Evolutionary conservation across 2,329 filamentous ascomycete genomes (phyloP).

Genomic region (Lomentospora prolificans): DNA sequence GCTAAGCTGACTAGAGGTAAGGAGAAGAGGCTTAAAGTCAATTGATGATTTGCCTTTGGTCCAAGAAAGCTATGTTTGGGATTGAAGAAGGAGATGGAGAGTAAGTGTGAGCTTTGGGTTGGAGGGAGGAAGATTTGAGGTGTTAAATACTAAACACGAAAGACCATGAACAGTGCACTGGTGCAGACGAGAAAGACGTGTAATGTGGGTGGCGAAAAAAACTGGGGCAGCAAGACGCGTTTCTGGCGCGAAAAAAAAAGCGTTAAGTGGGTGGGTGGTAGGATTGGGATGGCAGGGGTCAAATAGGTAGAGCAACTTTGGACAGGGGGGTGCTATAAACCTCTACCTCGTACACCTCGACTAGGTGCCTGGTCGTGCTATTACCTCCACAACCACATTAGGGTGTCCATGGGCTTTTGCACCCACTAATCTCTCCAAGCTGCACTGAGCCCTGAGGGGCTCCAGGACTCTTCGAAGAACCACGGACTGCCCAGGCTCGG

Average conservation of each 20-base stretch:
- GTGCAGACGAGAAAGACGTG: not conserved
- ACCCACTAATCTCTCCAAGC: too few species aligned
- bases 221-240: not conserved
- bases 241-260: constrained; percentile 1
- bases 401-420: too few species aligned
- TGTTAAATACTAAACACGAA: constrained; percentile 6
- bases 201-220: constrained; percentile 4
- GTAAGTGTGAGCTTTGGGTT: not conserved
- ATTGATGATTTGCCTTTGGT: constrained; percentile 3
- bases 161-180: not conserved
- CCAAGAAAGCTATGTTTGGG: constrained; percentile 5
- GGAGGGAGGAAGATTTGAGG: not conserved
- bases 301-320: not conserved
- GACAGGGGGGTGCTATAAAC: too few species aligned
- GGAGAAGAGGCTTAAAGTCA: not conserved
- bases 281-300: not conserved
- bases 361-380: too few species aligned
- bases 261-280: constrained; percentile 1
- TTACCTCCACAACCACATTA: too few species aligned
- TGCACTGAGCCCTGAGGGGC: too few species aligned
- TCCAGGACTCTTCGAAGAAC: too few species aligned
- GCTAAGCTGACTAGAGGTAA: not conserved
- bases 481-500: too few species aligned
- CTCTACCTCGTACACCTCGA: too few species aligned
- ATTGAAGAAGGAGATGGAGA: not conserved